These are phyloP conservation scores for Euphorbia celastroides DNA, from an alignment of 441 rosid genomes.

Conservation along the genomic window DNA sequence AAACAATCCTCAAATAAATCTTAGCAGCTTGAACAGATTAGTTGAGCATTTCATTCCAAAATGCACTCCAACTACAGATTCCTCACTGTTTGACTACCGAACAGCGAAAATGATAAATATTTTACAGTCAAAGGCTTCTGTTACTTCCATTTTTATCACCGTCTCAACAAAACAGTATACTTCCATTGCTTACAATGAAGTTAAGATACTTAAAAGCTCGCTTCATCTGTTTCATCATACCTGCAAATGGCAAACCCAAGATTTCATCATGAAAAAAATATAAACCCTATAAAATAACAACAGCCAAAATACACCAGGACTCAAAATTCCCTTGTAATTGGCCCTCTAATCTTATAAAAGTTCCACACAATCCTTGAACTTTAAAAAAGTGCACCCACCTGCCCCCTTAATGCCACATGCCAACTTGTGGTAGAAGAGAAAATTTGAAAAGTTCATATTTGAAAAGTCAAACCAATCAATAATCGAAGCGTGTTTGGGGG, in stretches of 20 bases:
- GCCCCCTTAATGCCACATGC: no score
- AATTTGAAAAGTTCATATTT: no score
- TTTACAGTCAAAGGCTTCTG: conserved; percentile 1
- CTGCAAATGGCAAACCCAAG: conserved; percentile 21
- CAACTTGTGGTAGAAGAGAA: no score
- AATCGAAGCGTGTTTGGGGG: no score
- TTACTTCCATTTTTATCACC: background rate
- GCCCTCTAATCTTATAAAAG: no score
- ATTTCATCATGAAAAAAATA: conserved; percentile 1
- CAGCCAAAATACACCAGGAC: no score
- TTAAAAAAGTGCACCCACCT: no score
- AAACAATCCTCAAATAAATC: conserved; percentile 1
- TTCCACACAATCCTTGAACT: no score
- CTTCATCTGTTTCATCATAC: conserved; percentile 23
- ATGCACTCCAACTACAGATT: background rate
- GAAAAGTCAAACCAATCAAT: no score
- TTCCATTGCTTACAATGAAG: conserved; percentile 4
- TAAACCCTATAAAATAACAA: no score
- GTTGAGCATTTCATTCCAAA: background rate
- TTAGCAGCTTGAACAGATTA: background rate
- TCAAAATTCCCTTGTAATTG: no score
- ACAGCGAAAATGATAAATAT: background rate
- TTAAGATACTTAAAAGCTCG: conserved; percentile 6
- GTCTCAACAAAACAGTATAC: background rate
- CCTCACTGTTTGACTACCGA: background rate